Evolutionary conservation across 495 filamentous ascomycete species (phyloP).

Genomic region (Venustampulla echinocandica): DNA sequence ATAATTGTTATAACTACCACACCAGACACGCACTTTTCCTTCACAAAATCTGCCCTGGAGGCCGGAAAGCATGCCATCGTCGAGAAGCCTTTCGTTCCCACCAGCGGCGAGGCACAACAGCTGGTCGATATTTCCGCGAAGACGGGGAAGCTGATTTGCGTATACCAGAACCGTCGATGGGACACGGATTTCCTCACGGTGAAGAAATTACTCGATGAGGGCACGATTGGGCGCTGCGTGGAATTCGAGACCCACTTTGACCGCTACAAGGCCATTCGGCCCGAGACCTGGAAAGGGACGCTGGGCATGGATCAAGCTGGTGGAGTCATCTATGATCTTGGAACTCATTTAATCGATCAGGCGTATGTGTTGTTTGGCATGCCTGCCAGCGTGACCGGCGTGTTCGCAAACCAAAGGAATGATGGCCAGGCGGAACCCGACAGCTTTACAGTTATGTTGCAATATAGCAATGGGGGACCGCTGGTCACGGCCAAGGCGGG

Average conservation of each 20-base stretch:
- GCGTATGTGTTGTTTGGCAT: slow-evolving; percentile 68
- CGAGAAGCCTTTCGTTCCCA: slow-evolving; percentile 85
- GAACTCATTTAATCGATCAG: slow-evolving; percentile 79
- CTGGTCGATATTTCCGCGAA: slow-evolving; percentile 58
- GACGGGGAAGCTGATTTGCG: slow-evolving; percentile 54
- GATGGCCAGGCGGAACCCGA: slow-evolving; percentile 55
- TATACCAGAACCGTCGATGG: slow-evolving; percentile 85
- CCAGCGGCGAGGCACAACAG: slow-evolving; percentile 58
- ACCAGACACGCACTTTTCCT: slow-evolving; percentile 63
- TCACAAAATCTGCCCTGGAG: slow-evolving; percentile 58
- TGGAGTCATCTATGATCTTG: slow-evolving; percentile 73
- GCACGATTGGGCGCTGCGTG: slow-evolving; percentile 55
- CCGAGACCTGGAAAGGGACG: slow-evolving; percentile 59
- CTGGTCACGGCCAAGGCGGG: slow-evolving; percentile 60
- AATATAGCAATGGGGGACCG: slow-evolving; percentile 47
- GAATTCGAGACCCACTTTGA: slow-evolving; percentile 85
- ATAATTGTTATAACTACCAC: slow-evolving; percentile 68
- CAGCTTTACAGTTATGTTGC: slow-evolving; percentile 57
- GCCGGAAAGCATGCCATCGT: slow-evolving; percentile 77
- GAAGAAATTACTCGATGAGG: slow-evolving; percentile 46
- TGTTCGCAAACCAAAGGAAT: slow-evolving; percentile 58
- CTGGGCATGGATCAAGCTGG: slow-evolving; percentile 54
- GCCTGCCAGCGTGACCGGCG: slow-evolving; percentile 58
- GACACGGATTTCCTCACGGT: slow-evolving; percentile 81
- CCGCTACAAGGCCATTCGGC: slow-evolving; percentile 53